Evolutionary conservation across 257 asterid genomes (phyloP), one percentile per base, ranked within the genome.

Genomic region (Catharanthus roseus): DNA sequence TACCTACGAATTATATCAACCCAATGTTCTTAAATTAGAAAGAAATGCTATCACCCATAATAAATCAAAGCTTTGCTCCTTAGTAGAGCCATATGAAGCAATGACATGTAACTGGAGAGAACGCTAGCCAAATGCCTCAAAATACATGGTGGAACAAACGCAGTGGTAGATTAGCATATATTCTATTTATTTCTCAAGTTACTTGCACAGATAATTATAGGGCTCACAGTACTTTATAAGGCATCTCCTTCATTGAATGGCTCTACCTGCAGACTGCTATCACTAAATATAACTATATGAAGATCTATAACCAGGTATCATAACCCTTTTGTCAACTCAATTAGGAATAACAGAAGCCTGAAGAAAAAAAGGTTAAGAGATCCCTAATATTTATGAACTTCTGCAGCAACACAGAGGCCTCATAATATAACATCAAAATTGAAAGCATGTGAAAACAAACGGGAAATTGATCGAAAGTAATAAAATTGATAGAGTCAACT

Each of bases 401-500:
- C 34, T 10, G 33, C 58, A 64, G 26, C 23, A 21, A 54, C 21
- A 51, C 5, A 54, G 49, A 49, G 28, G 5, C 42, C 2, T 41
- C 54, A 67, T n/a, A 33, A 12, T 10, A 21, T 21, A 34, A 4
- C 28, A 64, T 51, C 31, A 55, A 26, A 50, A 50, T 38, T 16
- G 39, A 42, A 18, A 38, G 39, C 50, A 13, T 6, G 31, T 44
- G 44, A 33, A 39, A 65, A 57, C 51, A 29, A 33, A 6, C 10
- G 18, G 56, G 19, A 26, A 23, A n/a, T 51, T 31, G 23, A 13
- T 26, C 31, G 10, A 3, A 42, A 26, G 15, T 60, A 34, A 64
- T 34, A 65, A 47, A 19, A 29, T 24, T 28, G 21, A 82, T n/a
- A 70, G 58, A 72, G 74, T 74, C 38, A 78, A 69, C 53, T 69